Evolutionary conservation across 2,329 filamentous ascomycete genomes (phyloP).

Genomic region (Calcarisporium arbuscula): DNA sequence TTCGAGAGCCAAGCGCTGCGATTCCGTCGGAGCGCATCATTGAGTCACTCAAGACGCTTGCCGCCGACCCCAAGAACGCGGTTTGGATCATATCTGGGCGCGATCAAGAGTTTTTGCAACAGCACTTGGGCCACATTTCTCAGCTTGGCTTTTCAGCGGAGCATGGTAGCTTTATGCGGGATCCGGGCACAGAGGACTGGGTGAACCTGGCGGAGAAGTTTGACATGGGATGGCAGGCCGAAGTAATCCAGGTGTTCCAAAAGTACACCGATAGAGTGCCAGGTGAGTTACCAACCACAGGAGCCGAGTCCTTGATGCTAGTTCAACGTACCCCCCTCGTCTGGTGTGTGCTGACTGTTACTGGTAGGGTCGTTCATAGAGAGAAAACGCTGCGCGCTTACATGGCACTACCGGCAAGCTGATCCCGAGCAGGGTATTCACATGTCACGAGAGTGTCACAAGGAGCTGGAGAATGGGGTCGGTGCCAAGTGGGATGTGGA

Average conservation of each 20-base stretch:
- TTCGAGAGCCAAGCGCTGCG: constrained; percentile 82
- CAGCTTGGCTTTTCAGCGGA: constrained; percentile 92
- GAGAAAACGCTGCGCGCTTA: constrained; percentile 86
- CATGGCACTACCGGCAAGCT: constrained; percentile 93
- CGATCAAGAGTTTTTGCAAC: constrained; percentile 83
- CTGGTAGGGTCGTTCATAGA: constrained; percentile 78
- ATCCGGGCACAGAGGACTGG: constrained; percentile 73
- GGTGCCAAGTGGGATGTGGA: constrained; percentile 82
- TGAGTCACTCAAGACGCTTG: constrained; percentile 70
- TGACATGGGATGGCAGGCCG: constrained; percentile 88
- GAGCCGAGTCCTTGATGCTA: neutral
- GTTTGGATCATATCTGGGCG: constrained; percentile 99
- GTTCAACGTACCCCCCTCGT: neutral
- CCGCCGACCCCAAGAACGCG: constrained; percentile 71
- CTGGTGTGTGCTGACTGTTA: neutral
- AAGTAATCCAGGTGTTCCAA: constrained; percentile 79
- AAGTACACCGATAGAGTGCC: constrained; percentile 82
- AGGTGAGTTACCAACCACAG: constrained; percentile 43
- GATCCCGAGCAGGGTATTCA: constrained; percentile 79
- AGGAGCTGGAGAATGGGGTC: constrained; percentile 71
- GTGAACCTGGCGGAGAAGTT: constrained; percentile 79
- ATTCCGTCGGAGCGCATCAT: constrained; percentile 82
- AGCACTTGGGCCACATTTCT: constrained; percentile 86
- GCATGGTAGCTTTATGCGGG: constrained; percentile 90
- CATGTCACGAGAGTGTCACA: constrained; percentile 75